phyloP scores from a whole-genome alignment of 2,329 filamentous ascomycete species.

The Laburnicola sp. region DNA sequence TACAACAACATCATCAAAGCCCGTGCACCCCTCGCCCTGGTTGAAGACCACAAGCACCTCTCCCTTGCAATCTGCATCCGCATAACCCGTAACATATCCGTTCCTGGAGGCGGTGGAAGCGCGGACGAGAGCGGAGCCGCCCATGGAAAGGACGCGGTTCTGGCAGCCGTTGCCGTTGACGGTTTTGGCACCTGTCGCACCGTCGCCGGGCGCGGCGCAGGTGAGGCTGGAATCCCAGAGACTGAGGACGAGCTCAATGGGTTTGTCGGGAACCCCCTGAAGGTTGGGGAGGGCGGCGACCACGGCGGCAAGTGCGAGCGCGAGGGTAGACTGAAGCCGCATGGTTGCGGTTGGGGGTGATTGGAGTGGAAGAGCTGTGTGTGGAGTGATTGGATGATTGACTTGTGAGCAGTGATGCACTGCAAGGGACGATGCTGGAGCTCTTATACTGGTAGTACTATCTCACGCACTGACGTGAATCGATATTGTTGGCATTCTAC shows the following conservation, averaged over 20 bases:
- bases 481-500: not conserved
- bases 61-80: not conserved
- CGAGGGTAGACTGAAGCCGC: slow-evolving; percentile 4
- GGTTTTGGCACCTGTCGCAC: not conserved
- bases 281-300: not conserved
- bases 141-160: not conserved
- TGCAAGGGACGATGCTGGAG: not conserved
- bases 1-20: not conserved
- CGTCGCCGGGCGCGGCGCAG: not conserved
- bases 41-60: slow-evolving; percentile 1
- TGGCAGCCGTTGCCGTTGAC: slow-evolving; percentile 1
- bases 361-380: not conserved
- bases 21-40: slow-evolving; percentile 1
- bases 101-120: not conserved
- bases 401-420: not conserved
- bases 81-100: slow-evolving; percentile 1
- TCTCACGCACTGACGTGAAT: not conserved
- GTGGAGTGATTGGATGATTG: not conserved
- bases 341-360: not conserved
- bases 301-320: slow-evolving; percentile 1
- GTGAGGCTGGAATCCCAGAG: slow-evolving; percentile 1
- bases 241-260: slow-evolving; percentile 5
- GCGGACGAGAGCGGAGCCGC: slow-evolving; percentile 5
- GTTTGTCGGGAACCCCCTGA: not conserved
- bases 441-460: not conserved